Evolutionary conservation across 495 filamentous ascomycete species (phyloP).

Genomic region (Podospora australis): DNA sequence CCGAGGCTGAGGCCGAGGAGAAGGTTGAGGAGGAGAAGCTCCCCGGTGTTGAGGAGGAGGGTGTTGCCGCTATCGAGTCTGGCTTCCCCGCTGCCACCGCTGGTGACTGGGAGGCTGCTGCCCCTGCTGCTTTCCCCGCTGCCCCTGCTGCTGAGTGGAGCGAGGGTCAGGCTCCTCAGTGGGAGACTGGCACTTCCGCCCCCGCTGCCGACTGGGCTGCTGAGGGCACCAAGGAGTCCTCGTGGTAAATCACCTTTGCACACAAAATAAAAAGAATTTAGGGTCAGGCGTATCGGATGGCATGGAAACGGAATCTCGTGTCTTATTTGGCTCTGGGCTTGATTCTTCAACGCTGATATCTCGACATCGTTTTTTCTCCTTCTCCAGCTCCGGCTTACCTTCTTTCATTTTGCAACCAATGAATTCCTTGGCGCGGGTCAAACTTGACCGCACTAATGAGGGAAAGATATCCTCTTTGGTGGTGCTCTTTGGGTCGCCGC

Average conservation of each 20-base stretch:
- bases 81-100: conserved; percentile 51
- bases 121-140: conserved; percentile 55
- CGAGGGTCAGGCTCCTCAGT: conserved; percentile 57
- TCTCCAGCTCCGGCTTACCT: conserved; percentile 1
- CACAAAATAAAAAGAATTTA: conserved; percentile 19
- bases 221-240: conserved; percentile 50
- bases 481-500: conserved; percentile 42
- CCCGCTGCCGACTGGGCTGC: conserved; percentile 58
- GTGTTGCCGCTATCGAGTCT: conserved; percentile 66
- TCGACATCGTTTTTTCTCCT: conserved; percentile 14
- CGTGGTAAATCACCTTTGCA: conserved; percentile 51
- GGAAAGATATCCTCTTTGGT: conserved; percentile 74
- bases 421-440: conserved; percentile 26
- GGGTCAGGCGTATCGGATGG: conserved; percentile 25
- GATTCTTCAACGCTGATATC: too few species aligned
- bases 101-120: conserved; percentile 66
- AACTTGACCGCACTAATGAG: conserved; percentile 80
- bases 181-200: conserved; percentile 54
- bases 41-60: conserved; percentile 78
- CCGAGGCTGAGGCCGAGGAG: conserved; percentile 97
- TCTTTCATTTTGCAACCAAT: conserved; percentile 4
- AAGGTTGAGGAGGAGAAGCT: conserved; percentile 64
- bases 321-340: conserved; percentile 15
- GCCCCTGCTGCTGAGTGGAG: conserved; percentile 44
- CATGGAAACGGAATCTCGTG: conserved; percentile 12